Conservation (phyloP, 1,139 yeast species). For the Eremothecium cymbalariae region DNA sequence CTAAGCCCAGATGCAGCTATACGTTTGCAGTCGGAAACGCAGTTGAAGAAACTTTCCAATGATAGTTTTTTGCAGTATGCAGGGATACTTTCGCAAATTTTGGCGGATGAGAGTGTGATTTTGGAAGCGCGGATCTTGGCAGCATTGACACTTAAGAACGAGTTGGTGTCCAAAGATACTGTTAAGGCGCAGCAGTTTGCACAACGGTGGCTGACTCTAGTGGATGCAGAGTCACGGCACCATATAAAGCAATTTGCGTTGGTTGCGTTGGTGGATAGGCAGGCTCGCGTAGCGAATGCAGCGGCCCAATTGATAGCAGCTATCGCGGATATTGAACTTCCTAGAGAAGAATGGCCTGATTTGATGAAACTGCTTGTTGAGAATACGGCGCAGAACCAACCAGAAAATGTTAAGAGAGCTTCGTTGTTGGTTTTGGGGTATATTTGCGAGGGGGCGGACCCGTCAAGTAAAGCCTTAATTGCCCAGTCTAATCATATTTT, state of each 20-base stretch:
- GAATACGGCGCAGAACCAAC: constrained; percentile 71
- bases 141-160: constrained; percentile 80
- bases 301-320: constrained; percentile 95
- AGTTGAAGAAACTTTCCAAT: constrained; percentile 62
- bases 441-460: constrained; percentile 91
- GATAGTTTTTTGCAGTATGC: constrained; percentile 71
- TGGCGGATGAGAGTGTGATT: constrained; percentile 57
- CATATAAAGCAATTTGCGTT: constrained; percentile 65
- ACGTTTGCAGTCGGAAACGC: constrained; percentile 75
- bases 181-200: constrained; percentile 45
- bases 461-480: constrained; percentile 67
- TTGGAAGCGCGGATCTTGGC: constrained; percentile 90
- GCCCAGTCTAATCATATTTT: constrained; percentile 86
- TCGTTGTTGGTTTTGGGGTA: constrained; percentile 87
- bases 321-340: constrained; percentile 89
- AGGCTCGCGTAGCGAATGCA: constrained; percentile 75
- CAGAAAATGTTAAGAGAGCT: constrained; percentile 74
- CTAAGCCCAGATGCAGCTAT: constrained; percentile 54
- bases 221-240: constrained; percentile 47
- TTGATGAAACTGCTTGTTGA: constrained; percentile 75
- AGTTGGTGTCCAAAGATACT: constrained; percentile 68
- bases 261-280: constrained; percentile 53
- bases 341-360: constrained; percentile 81
- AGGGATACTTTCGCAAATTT: constrained; percentile 60
- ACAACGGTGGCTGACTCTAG: constrained; percentile 35